Base-by-base conservation (phyloP, 139 green algal genomes). In the Chlorella sp. region DNA sequence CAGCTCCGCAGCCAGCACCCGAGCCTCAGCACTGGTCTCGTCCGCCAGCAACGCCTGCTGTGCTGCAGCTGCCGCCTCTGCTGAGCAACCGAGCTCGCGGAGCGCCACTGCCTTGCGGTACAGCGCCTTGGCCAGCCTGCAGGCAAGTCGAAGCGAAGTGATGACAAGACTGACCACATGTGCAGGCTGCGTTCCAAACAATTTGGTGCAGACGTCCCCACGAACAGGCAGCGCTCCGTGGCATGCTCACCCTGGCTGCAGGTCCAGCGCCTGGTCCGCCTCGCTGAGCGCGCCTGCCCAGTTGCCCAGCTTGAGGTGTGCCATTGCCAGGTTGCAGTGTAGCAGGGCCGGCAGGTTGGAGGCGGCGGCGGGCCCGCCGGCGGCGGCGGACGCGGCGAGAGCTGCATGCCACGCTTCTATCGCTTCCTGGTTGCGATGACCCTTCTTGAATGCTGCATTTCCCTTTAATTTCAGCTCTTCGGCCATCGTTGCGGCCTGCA, bases 51-150 rank as follows among this genome's bases (percentile, higher is more conserved):
- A 11, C 1, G 63, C 68, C 8, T 53, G 25, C 55, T 71, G 31
- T 7, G 75, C 75, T 11, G 75, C 75, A 5, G 45, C 75, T 11
- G 27, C 31, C 3, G 75, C 75, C 0, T n/a, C 56, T 2, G 2
- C 55, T 2, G 25, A 29, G 21, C 38, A 42, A 4, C 65, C 65
- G 31, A 80, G 75, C 4, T 53, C 40, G 25, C 70, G 53, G 5
- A 75, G 55, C 7, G 75, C 75, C 2, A 58, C 42, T 8, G 75
- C 66, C 38, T 76, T 69, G 23, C 66, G 65, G 25, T 55, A 80
- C 42, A 61, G 59, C 0, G 65, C 75, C 27, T 80, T 80, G 21
- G 36, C 66, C 65, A 55, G 69, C 7, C 66, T 76, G 69, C 69
- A 60, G 25, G 33, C 23, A 12, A 46, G 66, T 55, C 29, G 23